Percentiles rank a stretch among this genome's conserved stretches.
Conservation (phyloP, 2,329 filamentous ascomycete species). For the Scleromitrula shiraiana region DNA sequence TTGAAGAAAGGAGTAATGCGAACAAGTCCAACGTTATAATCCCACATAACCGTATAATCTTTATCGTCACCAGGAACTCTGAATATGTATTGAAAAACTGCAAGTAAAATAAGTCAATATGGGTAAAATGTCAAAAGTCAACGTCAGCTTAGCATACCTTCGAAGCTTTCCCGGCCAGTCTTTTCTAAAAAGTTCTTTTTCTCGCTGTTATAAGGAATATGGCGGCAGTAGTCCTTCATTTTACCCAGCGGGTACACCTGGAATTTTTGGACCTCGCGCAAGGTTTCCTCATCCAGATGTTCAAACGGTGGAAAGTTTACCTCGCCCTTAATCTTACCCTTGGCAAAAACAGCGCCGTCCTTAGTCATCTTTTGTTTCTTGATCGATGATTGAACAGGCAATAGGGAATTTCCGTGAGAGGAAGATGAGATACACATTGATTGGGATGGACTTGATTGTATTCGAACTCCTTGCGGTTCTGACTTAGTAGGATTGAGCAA, state of each 20-base stretch:
- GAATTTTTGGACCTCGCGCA: constrained; percentile 53
- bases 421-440: constrained; percentile 23
- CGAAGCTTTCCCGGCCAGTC: constrained; percentile 80
- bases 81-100: constrained; percentile 83
- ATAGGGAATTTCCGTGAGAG: constrained; percentile 22
- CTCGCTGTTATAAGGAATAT: constrained; percentile 90
- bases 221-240: constrained; percentile 55
- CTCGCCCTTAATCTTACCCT: constrained; percentile 53
- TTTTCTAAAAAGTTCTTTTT: constrained; percentile 84
- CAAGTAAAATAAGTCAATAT: constrained; percentile 12
- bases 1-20: constrained; percentile 95
- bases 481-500: constrained; percentile 53
- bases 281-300: constrained; percentile 48
- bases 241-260: constrained; percentile 57
- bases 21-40: constrained; percentile 90
- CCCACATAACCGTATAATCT: constrained; percentile 82
- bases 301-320: constrained; percentile 73
- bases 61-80: constrained; percentile 57
- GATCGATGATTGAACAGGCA: constrained; percentile 24
- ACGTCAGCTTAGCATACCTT: constrained; percentile 50
- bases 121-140: background rate
- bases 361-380: constrained; percentile 55
- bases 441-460: constrained; percentile 35
- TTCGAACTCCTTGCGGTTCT: constrained; percentile 33
- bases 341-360: constrained; percentile 54